Base-by-base conservation (phyloP, 768 basidiomycete species). In the Lentinula sp. region DNA sequence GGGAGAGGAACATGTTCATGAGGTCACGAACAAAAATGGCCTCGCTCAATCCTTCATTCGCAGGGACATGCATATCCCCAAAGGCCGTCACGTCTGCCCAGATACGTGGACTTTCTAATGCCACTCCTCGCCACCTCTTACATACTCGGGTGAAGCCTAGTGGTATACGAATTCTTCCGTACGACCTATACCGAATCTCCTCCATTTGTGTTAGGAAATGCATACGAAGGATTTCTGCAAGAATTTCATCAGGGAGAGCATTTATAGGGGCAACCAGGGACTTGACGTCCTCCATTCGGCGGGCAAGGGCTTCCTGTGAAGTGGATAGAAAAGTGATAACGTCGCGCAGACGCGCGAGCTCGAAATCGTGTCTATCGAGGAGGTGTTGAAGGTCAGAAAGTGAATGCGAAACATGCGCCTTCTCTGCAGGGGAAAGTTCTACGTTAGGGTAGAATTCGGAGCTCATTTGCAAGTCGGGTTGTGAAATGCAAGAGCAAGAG, bases 181-280 rank as follows among this genome's bases (percentile, higher is more conserved):
- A 54, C 7, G 53, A 54, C 37, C 53, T 54, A 16, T 54, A 54
- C 18, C 37, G 15, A 34, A 54, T 39, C 35, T 40, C 34, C 37
- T 54, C 53, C 53, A 54, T 54, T n/a, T 54, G 53, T 16, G 34
- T 32, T 39, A 40, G 16, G 53, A 54, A 54, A 54, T 54, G 53
- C 53, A 54, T 39, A 4, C 53, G 53, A 39, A 54, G 53, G n/a
- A 54, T 54, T 28, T 54, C 35, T 10, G 53, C 53, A n/a, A 54
- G 37, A 40, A 54, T 40, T 21, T 54, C 53, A 21, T 54, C 53
- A 23, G 53, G 53, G 6, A 54, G 37, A 4, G 53, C 34, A 54
- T 54, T 54, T 3, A 54, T 54, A 10, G 53, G 53, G 1, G 53
- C 53, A 23, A 37, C 34, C 7, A 54, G 53, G 10, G 53, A 34